Conservation (phyloP, 768 basidiomycete species). For the Collybia sp. region DNA sequence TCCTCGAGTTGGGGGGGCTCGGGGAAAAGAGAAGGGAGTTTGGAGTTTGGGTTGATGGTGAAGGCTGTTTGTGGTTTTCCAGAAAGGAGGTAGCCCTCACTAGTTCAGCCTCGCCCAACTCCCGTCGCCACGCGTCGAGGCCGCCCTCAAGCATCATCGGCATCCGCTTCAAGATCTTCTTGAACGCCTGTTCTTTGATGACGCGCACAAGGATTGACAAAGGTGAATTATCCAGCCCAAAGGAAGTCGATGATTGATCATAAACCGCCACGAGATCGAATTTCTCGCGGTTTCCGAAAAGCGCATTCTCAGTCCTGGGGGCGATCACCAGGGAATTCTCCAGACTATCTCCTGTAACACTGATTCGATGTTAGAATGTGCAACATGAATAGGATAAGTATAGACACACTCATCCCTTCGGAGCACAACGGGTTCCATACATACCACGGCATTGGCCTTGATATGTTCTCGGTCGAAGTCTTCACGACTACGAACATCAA, state of each 20-base stretch:
- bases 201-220: constrained; percentile 58
- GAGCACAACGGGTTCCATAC: constrained; percentile 81
- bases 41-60: constrained; percentile 4
- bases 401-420: constrained; percentile 58
- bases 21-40: constrained; percentile 16
- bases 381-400: constrained; percentile 1
- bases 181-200: constrained; percentile 71
- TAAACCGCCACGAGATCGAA: constrained; percentile 89
- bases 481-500: constrained; percentile 78
- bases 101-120: constrained; percentile 37
- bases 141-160: constrained; percentile 88
- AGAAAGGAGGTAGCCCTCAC: constrained; percentile 11
- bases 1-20: constrained; percentile 16
- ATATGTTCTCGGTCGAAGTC: constrained; percentile 78
- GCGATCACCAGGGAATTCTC: constrained; percentile 72
- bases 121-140: constrained; percentile 71
- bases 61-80: constrained; percentile 2
- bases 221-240: constrained; percentile 44
- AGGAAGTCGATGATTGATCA: constrained; percentile 58
- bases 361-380: constrained; percentile 21
- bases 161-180: constrained; percentile 63
- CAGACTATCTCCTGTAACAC: constrained; percentile 60
- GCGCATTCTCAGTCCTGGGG: constrained; percentile 61
- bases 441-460: constrained; percentile 62
- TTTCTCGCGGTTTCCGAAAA: constrained; percentile 83